Percentiles rank a stretch among this genome's conserved stretches.
Evolutionary conservation across 140 eudicot genomes (phyloP).

Genomic region (Cichorium intybus): DNA sequence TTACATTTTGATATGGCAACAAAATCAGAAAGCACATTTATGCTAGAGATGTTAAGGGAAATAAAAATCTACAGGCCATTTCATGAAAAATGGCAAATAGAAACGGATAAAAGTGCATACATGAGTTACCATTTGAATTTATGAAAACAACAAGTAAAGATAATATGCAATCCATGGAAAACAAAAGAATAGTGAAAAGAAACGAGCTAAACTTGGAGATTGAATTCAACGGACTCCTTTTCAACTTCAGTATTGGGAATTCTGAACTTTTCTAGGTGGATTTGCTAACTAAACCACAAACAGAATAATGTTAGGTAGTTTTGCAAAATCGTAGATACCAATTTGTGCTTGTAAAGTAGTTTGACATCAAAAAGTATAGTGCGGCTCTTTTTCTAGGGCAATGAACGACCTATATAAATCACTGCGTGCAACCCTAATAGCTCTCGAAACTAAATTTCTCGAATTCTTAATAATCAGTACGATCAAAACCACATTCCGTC

Average conservation of each 20-base stretch:
- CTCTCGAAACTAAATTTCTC: conserved; percentile 1
- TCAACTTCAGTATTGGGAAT: conserved; percentile 12
- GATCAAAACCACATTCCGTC: conserved; percentile 27
- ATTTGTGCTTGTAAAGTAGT: not conserved
- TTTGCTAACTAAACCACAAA: not conserved
- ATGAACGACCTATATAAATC: conserved; percentile 13
- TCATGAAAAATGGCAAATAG: not conserved
- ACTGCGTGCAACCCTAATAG: conserved; percentile 19
- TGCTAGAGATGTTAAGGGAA: not conserved
- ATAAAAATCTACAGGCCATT: not conserved
- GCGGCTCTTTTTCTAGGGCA: not conserved
- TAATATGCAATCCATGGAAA: not conserved
- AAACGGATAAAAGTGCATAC: not conserved
- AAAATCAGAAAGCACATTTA: not conserved
- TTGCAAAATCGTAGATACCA: conserved; percentile 2
- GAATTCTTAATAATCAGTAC: conserved; percentile 6
- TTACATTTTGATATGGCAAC: conserved; percentile 4
- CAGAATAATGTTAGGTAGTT: conserved; percentile 6
- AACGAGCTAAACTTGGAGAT: conserved; percentile 8
- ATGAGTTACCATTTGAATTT: not conserved
- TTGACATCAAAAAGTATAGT: not conserved
- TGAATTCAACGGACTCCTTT: conserved; percentile 10
- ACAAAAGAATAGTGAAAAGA: not conserved
- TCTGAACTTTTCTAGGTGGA: not conserved
- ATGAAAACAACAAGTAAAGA: not conserved